These are phyloP conservation scores for Fusarium lyarnte DNA, from an alignment of 2,329 filamentous ascomycete species.

Conservation along the genomic window DNA sequence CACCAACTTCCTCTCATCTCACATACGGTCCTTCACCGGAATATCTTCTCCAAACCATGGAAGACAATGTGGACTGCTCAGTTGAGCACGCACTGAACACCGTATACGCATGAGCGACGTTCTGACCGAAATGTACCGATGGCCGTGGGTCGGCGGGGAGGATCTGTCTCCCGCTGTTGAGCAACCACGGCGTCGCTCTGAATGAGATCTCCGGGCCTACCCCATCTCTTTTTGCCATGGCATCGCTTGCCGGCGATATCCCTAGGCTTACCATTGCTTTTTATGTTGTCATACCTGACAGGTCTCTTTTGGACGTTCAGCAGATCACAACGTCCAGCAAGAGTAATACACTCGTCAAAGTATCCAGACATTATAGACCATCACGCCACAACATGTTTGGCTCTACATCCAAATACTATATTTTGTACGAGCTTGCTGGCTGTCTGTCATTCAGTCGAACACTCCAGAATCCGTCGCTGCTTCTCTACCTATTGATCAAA, in stretches of 20 bases:
- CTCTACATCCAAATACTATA: slow-evolving; percentile 28
- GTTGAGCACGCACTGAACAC: not conserved
- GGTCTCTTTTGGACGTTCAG: slow-evolving; percentile 26
- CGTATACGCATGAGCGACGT: slow-evolving; percentile 22
- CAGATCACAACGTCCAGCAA: slow-evolving; percentile 21
- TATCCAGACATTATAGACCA: slow-evolving; percentile 25
- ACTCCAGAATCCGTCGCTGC: slow-evolving; percentile 20
- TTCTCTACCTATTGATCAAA: slow-evolving; percentile 19
- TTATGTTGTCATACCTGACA: slow-evolving; percentile 34
- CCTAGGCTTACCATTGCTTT: slow-evolving; percentile 17
- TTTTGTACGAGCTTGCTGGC: slow-evolving; percentile 25
- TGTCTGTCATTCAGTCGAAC: slow-evolving; percentile 13
- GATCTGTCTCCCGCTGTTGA: slow-evolving; percentile 37
- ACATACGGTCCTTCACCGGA: slow-evolving; percentile 30
- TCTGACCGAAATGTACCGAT: slow-evolving; percentile 16
- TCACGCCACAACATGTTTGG: slow-evolving; percentile 27
- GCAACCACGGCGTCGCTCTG: slow-evolving; percentile 31
- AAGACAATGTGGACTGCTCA: slow-evolving; percentile 9
- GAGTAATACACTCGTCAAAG: slow-evolving; percentile 32
- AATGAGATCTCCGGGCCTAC: slow-evolving; percentile 35
- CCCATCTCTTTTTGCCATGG: slow-evolving; percentile 25
- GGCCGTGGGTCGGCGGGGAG: slow-evolving; percentile 27
- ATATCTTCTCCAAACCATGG: slow-evolving; percentile 10
- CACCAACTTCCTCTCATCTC: slow-evolving; percentile 3
- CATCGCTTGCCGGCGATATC: slow-evolving; percentile 30